These are phyloP conservation scores for Arachnopeziza araneosa DNA, from an alignment of 2,329 filamentous ascomycete genomes.

Conservation along the genomic window DNA sequence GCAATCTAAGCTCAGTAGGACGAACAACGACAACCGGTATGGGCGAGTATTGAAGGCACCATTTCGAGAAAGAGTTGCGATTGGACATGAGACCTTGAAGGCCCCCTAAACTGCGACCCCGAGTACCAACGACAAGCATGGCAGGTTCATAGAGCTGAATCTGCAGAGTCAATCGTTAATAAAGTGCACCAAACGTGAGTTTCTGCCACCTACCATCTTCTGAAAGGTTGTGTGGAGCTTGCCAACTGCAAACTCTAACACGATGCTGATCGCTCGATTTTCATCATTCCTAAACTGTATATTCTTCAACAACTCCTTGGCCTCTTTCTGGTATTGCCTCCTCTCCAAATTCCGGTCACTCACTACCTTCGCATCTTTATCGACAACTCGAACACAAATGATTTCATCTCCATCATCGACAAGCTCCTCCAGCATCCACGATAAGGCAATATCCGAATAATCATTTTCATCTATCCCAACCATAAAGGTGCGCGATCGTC, in stretches of 20 bases:
- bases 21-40: conserved; percentile 71
- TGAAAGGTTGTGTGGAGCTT: conserved; percentile 69
- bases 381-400: conserved; percentile 65
- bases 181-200: neutral
- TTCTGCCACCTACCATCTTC: conserved; percentile 54
- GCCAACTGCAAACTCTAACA: conserved; percentile 67
- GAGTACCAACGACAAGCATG: conserved; percentile 66
- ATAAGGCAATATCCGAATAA: conserved; percentile 67
- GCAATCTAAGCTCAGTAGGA: conserved; percentile 62
- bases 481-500: conserved; percentile 63
- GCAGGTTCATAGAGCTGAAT: conserved; percentile 70
- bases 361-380: conserved; percentile 63
- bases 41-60: conserved; percentile 68
- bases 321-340: conserved; percentile 59
- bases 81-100: conserved; percentile 65
- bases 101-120: conserved; percentile 61
- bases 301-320: conserved; percentile 55
- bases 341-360: conserved; percentile 53
- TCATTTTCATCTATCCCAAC: conserved; percentile 70
- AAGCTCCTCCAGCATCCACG: conserved; percentile 70
- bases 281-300: conserved; percentile 66
- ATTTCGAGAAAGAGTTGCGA: conserved; percentile 60
- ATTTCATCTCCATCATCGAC: conserved; percentile 76
- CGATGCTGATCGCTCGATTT: conserved; percentile 64
- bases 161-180: conserved; percentile 34